Evolutionary conservation across 2,329 filamentous ascomycete genomes (phyloP).

Genomic region (Monosporascus sp.): DNA sequence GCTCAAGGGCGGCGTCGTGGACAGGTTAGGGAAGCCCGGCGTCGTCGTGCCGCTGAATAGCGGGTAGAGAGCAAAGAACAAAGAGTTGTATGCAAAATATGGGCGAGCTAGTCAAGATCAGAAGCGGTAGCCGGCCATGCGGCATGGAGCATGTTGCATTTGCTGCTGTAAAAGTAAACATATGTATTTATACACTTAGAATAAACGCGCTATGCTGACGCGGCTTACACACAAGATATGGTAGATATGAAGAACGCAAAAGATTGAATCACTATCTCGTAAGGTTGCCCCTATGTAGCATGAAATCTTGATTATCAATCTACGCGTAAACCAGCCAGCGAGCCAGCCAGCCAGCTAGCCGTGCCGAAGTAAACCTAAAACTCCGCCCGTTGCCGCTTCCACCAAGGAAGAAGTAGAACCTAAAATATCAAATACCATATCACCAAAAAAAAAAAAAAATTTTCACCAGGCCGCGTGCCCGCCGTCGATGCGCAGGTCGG

Average conservation of each 20-base stretch:
- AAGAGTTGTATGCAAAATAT: not conserved
- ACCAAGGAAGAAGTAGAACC: too few relatives aligned
- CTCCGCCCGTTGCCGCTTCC: too few relatives aligned
- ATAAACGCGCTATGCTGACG: not conserved
- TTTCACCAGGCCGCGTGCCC: slow-evolving; percentile 56
- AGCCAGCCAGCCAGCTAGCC: too few relatives aligned
- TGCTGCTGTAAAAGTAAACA: not conserved
- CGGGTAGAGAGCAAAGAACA: not conserved
- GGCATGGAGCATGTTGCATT: not conserved
- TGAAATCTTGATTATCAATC: too few relatives aligned
- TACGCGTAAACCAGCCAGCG: too few relatives aligned
- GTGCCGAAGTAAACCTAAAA: too few relatives aligned
- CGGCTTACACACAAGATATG: not conserved
- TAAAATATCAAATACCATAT: not conserved
- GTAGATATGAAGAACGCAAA: not conserved
- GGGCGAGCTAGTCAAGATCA: not conserved
- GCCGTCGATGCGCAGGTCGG: slow-evolving; percentile 65
- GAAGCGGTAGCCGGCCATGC: not conserved
- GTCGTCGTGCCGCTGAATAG: slow-evolving; percentile 32
- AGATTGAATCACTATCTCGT: not conserved
- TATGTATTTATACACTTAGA: not conserved
- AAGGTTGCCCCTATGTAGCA: not conserved
- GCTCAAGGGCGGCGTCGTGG: slow-evolving; percentile 41
- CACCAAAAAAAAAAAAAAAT: not conserved
- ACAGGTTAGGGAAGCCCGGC: slow-evolving; percentile 36